These are phyloP conservation scores for Myriosclerotinia curreyana DNA, from an alignment of 2,329 filamentous ascomycete genomes.

Conservation along the genomic window DNA sequence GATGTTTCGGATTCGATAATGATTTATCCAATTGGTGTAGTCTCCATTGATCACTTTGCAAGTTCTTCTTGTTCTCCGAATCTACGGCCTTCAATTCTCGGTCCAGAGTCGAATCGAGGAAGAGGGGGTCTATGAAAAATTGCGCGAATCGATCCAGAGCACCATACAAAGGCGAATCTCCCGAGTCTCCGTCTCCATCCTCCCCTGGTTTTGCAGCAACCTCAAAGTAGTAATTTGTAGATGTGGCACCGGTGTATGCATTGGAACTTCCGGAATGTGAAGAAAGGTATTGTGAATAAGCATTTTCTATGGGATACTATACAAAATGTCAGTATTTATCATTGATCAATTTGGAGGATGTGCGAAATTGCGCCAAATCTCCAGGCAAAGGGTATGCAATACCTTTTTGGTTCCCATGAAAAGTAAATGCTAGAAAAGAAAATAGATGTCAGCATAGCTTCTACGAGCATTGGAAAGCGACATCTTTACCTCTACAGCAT, in stretches of 20 bases:
- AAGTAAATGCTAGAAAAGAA: conserved; percentile 48
- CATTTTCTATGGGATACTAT: conserved; percentile 88
- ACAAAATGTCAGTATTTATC: conserved; percentile 27
- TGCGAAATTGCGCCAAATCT: conserved; percentile 13
- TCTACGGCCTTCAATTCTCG: conserved; percentile 70
- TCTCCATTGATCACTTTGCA: conserved; percentile 71
- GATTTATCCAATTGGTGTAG: conserved; percentile 69
- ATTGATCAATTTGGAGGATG: conserved; percentile 11
- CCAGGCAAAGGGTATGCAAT: conserved; percentile 25
- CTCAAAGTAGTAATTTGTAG: conserved; percentile 98
- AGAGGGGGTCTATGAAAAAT: conserved; percentile 70
- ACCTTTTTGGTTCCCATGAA: conserved; percentile 99
- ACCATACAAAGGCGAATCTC: conserved; percentile 65
- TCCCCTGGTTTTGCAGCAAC: conserved; percentile 79
- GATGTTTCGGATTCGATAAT: conserved; percentile 65
- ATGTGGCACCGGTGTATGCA: conserved; percentile 88
- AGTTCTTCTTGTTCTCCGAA: conserved; percentile 77
- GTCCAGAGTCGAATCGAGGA: conserved; percentile 67
- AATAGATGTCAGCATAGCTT: conserved; percentile 49
- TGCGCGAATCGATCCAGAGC: conserved; percentile 72
- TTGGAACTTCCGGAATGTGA: conserved; percentile 90
- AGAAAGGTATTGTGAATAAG: conserved; percentile 89
- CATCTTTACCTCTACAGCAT: conserved; percentile 68
- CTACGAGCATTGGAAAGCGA: not conserved
- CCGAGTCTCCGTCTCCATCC: conserved; percentile 54